Conservation (phyloP, 2,329 filamentous ascomycete genomes). For the Fusarium sp. region DNA sequence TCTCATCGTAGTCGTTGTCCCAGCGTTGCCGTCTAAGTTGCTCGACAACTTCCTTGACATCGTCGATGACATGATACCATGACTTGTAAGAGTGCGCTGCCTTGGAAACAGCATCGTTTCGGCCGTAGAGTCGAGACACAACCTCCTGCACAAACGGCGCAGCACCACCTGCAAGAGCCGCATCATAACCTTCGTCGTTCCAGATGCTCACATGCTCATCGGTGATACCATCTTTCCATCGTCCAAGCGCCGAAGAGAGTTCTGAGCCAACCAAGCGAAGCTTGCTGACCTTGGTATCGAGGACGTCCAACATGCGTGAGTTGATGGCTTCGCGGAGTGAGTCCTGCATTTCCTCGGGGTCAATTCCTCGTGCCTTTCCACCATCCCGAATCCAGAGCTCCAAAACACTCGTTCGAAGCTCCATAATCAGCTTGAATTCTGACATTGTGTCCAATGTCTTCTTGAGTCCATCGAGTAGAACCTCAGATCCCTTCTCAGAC, state of each 20-base stretch:
- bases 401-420: conserved; percentile 78
- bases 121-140: conserved; percentile 78
- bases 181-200: conserved; percentile 74
- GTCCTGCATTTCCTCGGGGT: conserved; percentile 78
- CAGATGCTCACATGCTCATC: conserved; percentile 73
- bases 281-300: conserved; percentile 74
- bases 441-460: conserved; percentile 71
- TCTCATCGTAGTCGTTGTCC: conserved; percentile 81
- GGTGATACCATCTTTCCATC: conserved; percentile 70
- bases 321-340: conserved; percentile 79
- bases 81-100: conserved; percentile 75
- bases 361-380: conserved; percentile 74
- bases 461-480: conserved; percentile 73
- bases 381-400: conserved; percentile 83
- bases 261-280: conserved; percentile 76
- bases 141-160: conserved; percentile 78
- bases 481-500: conserved; percentile 72
- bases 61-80: conserved; percentile 83
- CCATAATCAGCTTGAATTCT: conserved; percentile 78
- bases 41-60: conserved; percentile 74
- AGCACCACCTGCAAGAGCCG: conserved; percentile 77
- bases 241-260: conserved; percentile 72
- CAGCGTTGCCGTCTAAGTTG: conserved; percentile 78
- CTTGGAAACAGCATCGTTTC: conserved; percentile 75
- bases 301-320: conserved; percentile 72